These are phyloP conservation scores for Beta lomatogona DNA, from an alignment of 179 eudicot species.

Conservation along the genomic window DNA sequence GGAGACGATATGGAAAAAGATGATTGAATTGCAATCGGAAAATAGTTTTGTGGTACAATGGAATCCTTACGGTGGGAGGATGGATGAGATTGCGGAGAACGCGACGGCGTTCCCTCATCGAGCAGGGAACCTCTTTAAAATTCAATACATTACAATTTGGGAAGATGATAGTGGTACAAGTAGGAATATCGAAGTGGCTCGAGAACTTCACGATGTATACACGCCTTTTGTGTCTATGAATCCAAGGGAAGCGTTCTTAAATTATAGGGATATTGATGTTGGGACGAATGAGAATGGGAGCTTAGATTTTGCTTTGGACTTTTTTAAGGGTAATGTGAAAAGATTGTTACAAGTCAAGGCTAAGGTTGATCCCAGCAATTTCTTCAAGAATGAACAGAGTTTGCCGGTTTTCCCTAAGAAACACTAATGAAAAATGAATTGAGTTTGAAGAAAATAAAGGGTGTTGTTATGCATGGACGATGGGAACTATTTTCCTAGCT, in stretches of 20 bases:
- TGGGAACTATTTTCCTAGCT: no score
- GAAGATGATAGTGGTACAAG: slow-evolving; percentile 23
- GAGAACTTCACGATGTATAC: slow-evolving; percentile 21
- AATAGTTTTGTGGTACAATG: slow-evolving; percentile 18
- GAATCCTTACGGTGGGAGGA: slow-evolving; percentile 49
- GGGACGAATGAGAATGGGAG: slow-evolving; percentile 28
- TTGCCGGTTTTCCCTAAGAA: slow-evolving; percentile 22
- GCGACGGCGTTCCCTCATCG: slow-evolving; percentile 50
- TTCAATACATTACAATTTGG: slow-evolving; percentile 36
- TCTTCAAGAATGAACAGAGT: slow-evolving; percentile 39
- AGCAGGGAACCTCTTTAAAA: slow-evolving; percentile 32
- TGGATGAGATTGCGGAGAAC: slow-evolving; percentile 34
- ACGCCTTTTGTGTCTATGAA: slow-evolving; percentile 39
- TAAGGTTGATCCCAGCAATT: slow-evolving; percentile 41
- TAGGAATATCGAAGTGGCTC: slow-evolving; percentile 14
- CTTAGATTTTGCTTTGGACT: slow-evolving; percentile 29
- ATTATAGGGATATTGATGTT: slow-evolving; percentile 44
- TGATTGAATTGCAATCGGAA: slow-evolving; percentile 16
- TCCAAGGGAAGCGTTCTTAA: slow-evolving; percentile 49
- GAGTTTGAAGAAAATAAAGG: no score
- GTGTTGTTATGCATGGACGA: no score
- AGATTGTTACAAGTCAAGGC: slow-evolving; percentile 39
- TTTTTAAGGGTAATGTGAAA: slow-evolving; percentile 37
- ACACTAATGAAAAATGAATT: background rate
- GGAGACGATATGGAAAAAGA: slow-evolving; percentile 36